These are phyloP conservation scores for Salix purpurea DNA, from an alignment of 345 rosid species.

Conservation along the genomic window DNA sequence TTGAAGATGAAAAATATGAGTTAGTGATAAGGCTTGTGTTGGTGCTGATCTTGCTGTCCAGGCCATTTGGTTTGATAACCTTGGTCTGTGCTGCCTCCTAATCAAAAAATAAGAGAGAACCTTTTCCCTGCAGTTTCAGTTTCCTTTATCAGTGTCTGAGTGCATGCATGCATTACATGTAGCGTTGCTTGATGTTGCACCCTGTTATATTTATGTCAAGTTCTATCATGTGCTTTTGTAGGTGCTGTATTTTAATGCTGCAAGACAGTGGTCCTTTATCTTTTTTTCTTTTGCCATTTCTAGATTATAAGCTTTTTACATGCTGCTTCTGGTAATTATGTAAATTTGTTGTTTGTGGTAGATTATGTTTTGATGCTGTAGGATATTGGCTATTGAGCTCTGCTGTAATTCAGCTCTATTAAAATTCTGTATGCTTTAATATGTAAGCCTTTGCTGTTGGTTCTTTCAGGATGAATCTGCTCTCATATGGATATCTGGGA, in stretches of 20 bases:
- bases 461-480: constrained; percentile 26
- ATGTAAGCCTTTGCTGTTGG: not conserved
- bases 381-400: not conserved
- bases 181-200: not conserved
- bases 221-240: not conserved
- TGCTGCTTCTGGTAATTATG: not conserved
- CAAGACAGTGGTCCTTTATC: not conserved
- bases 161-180: not conserved
- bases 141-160: not conserved
- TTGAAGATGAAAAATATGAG: not conserved
- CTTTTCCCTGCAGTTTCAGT: not conserved
- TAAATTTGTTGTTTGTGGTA: not conserved
- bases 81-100: not conserved
- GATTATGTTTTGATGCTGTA: not conserved
- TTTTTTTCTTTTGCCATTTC: not conserved
- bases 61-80: not conserved
- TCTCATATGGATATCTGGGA: constrained; percentile 27
- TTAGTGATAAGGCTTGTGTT: not conserved
- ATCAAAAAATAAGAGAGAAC: not conserved
- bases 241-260: not conserved
- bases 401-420: not conserved
- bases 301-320: not conserved
- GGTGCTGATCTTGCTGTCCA: not conserved
- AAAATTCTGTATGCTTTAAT: not conserved
- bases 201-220: not conserved